Base-by-base conservation (phyloP, 768 basidiomycete species). In the Lactarius pseudohatsudake region DNA sequence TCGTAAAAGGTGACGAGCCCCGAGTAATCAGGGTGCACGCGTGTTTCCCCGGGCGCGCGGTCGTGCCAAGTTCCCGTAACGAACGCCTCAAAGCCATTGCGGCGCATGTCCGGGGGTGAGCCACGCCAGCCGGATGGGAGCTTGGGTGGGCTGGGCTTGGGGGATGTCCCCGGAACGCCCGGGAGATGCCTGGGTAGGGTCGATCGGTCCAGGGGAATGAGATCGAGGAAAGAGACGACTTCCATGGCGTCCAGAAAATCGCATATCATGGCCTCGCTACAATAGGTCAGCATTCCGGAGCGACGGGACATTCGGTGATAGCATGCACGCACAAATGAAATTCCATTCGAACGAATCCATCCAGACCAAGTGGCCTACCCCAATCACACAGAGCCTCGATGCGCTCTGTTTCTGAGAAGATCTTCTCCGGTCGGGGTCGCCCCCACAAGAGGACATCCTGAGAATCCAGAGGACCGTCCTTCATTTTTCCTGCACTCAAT, bases 1-100 rank as follows among this genome's bases (percentile, higher is more conserved):
- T 84, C 81, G 69, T 81, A 83, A 63, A 83, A 79, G 0, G 81
- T 80, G 20, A 83, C 68, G 13, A 80, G 64, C 15, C 79, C 75
- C 7, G 79, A 71, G 57, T 79, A 76, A 71, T 83, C 81, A 18
- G 82, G 73, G 22, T 75, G 66, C 20, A 82, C 72, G 36, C 82
- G 81, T 1, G 76, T 74, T 34, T 83, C 81, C 40, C 81, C 81
- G 0, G 82, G 81, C 56, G 74, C 78, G 59, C 66, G 69, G 61
- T 81, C 78, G 62, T 81, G 78, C 81, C 79, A 81, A 30, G 72
- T 71, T 3, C 80, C 79, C 11, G 81, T 70, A 61, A 78, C 73
- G 40, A 80, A 59, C n/a, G 73, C 71, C 43, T 74, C 72, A 34
- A 71, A 65, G 15, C 20, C 10, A 6, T 3, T 16, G 28, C 30